Evolutionary conservation across 768 basidiomycete genomes (phyloP), one percentile per base, ranked within the genome.

Genomic region (Trametes cingulata): DNA sequence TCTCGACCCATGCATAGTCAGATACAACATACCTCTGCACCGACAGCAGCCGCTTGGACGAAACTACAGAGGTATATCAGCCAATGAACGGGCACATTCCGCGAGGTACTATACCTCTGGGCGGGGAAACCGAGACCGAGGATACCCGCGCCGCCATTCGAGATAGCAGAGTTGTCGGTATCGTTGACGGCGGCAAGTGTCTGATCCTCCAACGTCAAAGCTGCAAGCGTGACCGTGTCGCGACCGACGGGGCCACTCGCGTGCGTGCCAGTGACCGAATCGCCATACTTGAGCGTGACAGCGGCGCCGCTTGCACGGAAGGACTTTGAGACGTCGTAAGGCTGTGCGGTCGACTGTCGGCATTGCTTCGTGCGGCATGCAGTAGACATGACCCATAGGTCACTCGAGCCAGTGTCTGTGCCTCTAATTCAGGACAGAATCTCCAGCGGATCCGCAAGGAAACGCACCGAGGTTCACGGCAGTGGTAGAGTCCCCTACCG

Each of bases 351-450:
- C 27, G 69, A 72, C 3, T 73, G 59, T 49, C 78, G 77, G 58
- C 78, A 81, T n/a, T 60, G 37, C 10, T 37, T 48, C 0, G 78
- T 69, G 9, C 71, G 72, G 69, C 87, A 91, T 0, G 78, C 72
- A 45, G 83, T 79, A 0, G 88, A 87, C 52, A 86, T 74, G 10
- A 88, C 81, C 90, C 90, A 92, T 4, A 91, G 70, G 69, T 92
- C 90, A 15, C 90, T 85, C 3, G 90, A 91, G 29, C 90, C 90
- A 2, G 89, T 90, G 62, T 91, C 90, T 89, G 52, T 20, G 29
- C 25, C 20, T 24, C 37, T 10, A 13, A 0, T 14, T 40, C 36
- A 61, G 33, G 6, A 46, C 25, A 25, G 6, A 5, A 15, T 36
- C 7, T 12, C 15, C 14, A 3, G 13, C 13, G 39, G 39, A 24